Conservation (phyloP, 176 grass and related monocot genomes). For the Juncus inflexus region DNA sequence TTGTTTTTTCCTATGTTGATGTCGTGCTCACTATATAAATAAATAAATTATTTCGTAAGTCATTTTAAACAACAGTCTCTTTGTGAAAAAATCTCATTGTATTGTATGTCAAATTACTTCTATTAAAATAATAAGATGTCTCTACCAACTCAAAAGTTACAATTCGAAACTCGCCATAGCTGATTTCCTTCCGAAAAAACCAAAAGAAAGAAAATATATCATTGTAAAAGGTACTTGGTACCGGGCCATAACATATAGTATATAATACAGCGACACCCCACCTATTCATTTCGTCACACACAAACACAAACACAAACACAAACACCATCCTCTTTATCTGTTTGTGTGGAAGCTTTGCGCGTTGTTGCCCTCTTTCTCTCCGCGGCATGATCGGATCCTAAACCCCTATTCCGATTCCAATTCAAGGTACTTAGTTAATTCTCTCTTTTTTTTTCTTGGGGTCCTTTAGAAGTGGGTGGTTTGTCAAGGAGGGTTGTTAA, state of each 20-base stretch:
- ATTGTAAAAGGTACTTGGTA: not conserved
- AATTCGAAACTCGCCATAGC: too few species aligned
- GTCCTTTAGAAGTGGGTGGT: constrained; percentile 3
- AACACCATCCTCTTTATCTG: constrained; percentile 6
- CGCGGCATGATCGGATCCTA: constrained; percentile 20
- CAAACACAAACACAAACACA: constrained; percentile 11
- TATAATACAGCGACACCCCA: constrained; percentile 34
- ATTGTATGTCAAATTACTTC: too few species aligned
- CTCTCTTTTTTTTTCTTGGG: constrained; percentile 12
- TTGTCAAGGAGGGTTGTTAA: not conserved
- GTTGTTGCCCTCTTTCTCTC: not conserved
- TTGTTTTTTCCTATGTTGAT: too few species aligned
- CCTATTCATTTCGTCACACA: constrained; percentile 19
- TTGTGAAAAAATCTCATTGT: too few species aligned
- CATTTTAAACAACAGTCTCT: too few species aligned
- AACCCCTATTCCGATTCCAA: constrained; percentile 23
- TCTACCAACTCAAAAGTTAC: too few species aligned
- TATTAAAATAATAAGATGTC: too few species aligned
- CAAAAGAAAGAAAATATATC: too few species aligned
- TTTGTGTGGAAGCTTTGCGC: not conserved
- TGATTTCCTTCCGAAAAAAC: too few species aligned
- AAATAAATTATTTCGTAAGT: too few species aligned
- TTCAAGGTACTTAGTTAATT: constrained; percentile 20
- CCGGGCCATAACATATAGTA: constrained; percentile 7
- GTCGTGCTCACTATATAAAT: too few species aligned